Percentiles rank a stretch among this genome's conserved stretches.
phyloP scores from a whole-genome alignment of 1,284 basidiomycete species.

The Naganishia sp. region DNA sequence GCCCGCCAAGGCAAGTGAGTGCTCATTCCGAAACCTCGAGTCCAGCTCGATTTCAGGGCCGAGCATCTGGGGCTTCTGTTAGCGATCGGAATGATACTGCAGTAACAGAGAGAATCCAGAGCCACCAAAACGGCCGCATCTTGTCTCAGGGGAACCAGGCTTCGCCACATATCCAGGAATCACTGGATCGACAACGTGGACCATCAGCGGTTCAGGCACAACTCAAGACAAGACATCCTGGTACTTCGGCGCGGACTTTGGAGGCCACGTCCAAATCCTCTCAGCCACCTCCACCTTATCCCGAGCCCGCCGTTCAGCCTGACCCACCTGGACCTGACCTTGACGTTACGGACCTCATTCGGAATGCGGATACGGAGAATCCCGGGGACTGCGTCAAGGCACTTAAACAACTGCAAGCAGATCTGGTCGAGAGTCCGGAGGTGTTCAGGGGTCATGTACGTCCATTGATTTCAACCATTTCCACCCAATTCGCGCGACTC shows the following conservation, averaged over 20 bases:
- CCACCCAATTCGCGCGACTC: slow-evolving; percentile 81
- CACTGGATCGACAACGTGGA: not conserved
- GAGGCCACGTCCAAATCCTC: not conserved
- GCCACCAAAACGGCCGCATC: not conserved
- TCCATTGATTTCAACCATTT: slow-evolving; percentile 78
- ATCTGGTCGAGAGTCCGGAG: slow-evolving; percentile 71
- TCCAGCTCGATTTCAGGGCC: not conserved
- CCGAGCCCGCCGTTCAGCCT: not conserved
- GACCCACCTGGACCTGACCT: not conserved
- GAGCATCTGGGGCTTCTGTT: not conserved
- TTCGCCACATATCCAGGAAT: slow-evolving; percentile 33
- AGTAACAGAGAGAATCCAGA: not conserved
- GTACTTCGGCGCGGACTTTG: not conserved
- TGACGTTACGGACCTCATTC: not conserved
- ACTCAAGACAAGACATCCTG: not conserved
- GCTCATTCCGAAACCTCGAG: not conserved
- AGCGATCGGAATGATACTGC: not conserved
- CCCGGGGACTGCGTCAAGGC: slow-evolving; percentile 84
- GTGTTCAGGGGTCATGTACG: slow-evolving; percentile 55
- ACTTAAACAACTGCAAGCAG: slow-evolving; percentile 84
- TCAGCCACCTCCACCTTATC: slow-evolving; percentile 6
- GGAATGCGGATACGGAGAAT: slow-evolving; percentile 55
- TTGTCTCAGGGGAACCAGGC: slow-evolving; percentile 30
- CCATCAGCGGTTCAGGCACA: not conserved
- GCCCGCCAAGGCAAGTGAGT: slow-evolving; percentile 6